Percentiles rank a stretch among this genome's conserved stretches.
Evolutionary conservation across 176 grass and related monocot species (phyloP).

Genomic region (Oryza longistaminata): DNA sequence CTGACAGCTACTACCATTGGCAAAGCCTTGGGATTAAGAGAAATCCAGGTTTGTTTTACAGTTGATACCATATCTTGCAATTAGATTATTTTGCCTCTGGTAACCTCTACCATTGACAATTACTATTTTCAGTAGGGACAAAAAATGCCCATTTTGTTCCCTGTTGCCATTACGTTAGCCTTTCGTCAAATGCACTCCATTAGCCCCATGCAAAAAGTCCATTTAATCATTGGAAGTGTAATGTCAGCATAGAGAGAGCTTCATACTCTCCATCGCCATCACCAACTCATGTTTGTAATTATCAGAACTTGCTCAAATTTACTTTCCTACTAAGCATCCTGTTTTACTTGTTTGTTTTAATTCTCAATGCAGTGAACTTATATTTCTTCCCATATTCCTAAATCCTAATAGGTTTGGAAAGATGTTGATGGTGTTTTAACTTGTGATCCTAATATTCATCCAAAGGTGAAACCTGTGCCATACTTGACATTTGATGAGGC

Average conservation of each 20-base stretch:
- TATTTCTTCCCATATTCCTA: conserved; percentile 15
- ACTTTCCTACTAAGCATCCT: not conserved
- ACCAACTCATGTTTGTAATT: not conserved
- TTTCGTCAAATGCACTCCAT: too few species aligned
- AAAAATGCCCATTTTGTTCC: not conserved
- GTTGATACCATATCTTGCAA: not conserved
- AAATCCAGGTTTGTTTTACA: conserved; percentile 70
- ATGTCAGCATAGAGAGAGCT: too few species aligned
- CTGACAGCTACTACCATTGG: conserved; percentile 81
- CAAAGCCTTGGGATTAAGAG: conserved; percentile 78
- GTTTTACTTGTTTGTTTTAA: not conserved
- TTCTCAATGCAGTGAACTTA: conserved; percentile 9
- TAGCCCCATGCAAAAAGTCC: too few species aligned
- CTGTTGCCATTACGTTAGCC: too few species aligned
- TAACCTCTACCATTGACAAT: not conserved
- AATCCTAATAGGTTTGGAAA: conserved; percentile 61
- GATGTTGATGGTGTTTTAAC: conserved; percentile 72
- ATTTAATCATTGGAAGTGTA: too few species aligned
- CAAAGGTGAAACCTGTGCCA: conserved; percentile 56
- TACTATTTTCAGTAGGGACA: not conserved
- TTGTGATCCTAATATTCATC: conserved; percentile 64
- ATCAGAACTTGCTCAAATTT: not conserved
- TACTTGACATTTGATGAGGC: conserved; percentile 74
- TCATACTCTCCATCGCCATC: too few species aligned
- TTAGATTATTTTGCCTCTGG: not conserved